Percentiles rank a stretch among this genome's conserved stretches.
phyloP scores from a whole-genome alignment of 1,139 yeast genomes.

The Suzukiozyma palmioleophila region DNA sequence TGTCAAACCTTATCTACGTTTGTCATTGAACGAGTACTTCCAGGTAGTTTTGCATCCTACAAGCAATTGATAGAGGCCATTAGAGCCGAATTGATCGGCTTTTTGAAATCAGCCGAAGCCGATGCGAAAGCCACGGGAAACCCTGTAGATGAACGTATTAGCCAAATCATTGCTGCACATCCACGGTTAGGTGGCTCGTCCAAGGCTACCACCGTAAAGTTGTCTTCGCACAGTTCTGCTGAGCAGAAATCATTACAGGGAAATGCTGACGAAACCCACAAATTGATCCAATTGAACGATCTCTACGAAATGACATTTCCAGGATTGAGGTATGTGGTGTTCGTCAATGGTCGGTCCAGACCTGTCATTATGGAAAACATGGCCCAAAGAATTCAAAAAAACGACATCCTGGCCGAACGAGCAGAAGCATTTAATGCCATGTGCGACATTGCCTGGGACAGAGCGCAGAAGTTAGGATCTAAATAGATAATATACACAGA shows the following conservation, averaged over 20 bases:
- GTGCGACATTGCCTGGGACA: constrained; percentile 85
- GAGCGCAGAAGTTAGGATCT: constrained; percentile 51
- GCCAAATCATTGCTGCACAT: constrained; percentile 72
- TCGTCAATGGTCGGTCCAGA: constrained; percentile 79
- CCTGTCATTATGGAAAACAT: constrained; percentile 63
- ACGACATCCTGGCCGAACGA: constrained; percentile 52
- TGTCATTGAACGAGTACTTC: constrained; percentile 31
- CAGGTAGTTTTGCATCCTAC: constrained; percentile 27
- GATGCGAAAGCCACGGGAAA: constrained; percentile 13
- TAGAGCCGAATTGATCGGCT: constrained; percentile 32
- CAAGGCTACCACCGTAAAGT: constrained; percentile 26
- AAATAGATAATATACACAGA: constrained; percentile 8
- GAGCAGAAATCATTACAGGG: constrained; percentile 67
- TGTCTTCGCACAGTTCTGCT: constrained; percentile 60
- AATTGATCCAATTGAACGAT: constrained; percentile 51
- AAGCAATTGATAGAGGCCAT: constrained; percentile 47
- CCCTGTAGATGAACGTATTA: constrained; percentile 27
- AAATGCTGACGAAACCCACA: constrained; percentile 43
- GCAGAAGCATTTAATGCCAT: constrained; percentile 70
- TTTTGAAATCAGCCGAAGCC: constrained; percentile 22
- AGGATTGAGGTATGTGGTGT: constrained; percentile 83
- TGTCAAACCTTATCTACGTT: constrained; percentile 49
- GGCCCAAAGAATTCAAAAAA: constrained; percentile 53
- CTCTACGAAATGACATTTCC: constrained; percentile 69
- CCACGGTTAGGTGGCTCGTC: constrained; percentile 77